Base-by-base conservation (phyloP, 441 rosid species). In the Populus hybrid region DNA sequence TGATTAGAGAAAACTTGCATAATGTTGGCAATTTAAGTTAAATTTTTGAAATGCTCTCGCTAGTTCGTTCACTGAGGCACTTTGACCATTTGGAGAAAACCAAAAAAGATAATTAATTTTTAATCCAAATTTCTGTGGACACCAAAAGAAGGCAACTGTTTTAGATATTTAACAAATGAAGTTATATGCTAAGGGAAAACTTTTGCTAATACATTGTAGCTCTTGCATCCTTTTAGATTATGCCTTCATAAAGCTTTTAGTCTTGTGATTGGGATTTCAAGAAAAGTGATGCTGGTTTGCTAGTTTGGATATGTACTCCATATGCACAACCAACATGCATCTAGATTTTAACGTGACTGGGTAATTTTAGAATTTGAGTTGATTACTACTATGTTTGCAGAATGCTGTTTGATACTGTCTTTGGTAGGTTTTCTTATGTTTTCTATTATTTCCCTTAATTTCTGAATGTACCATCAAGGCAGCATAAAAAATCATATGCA, bases 401-500 rank as follows among this genome's bases (percentile, higher is more conserved):
- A 19, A 32, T 57, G 67, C 42, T 30, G 19, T 73, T 57, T 10
- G 64, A 57, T 72, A 16, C 9, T 65, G 36, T 32, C 32, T 72
- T 72, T 64, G 59, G 34, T 24, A 32, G 67, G 14, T 16, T 50
- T 71, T 4, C 5, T 10, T 67, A 36, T 26, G 16, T 68, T 57
- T 23, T 67, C 42, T 19, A 16, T 59, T 70, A 35, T 53, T 40
- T 14, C 1, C 59, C 9, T 24, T 28, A 69, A 21, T 63, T 7
- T 1, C 75, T 1, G n/a, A 35, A 68, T 30, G 70, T 35, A 65
- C 5, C 28, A 14, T 59, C 0, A 3, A 21, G 34, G 18, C n/a
- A 7, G 10, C 67, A 30, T 40, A 12, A 35, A 63, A 32, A 63
- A 14, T 72, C 50, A 67, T 61, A 42, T 78, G 75, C 73, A 70